A percentile compares a stretch with the other conserved stretches of the same genome.
These are phyloP conservation scores for Dendrobium nobile DNA, from an alignment of 106 monocot species.

Conservation along the genomic window DNA sequence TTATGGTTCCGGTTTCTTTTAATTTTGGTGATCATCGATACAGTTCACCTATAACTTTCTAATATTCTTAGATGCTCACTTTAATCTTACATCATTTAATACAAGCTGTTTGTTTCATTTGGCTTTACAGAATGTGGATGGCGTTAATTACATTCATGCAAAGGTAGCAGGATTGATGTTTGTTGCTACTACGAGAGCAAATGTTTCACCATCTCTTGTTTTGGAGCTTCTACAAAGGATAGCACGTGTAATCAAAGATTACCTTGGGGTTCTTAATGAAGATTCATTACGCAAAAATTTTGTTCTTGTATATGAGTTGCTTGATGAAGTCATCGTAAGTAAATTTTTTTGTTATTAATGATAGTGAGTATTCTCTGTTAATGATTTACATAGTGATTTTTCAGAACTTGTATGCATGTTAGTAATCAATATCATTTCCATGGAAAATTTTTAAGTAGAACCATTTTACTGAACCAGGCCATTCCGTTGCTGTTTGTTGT, in stretches of 20 bases:
- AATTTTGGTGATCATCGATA: neutral
- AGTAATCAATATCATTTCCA: neutral
- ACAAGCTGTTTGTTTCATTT: constrained; percentile 11
- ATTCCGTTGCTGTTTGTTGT: neutral
- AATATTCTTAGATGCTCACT: neutral
- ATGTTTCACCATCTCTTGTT: constrained; percentile 88
- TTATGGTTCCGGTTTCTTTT: neutral
- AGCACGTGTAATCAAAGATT: constrained; percentile 92
- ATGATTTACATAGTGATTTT: neutral
- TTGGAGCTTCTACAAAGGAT: constrained; percentile 95
- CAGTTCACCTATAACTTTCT: neutral
- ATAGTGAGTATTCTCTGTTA: neutral
- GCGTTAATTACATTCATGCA: constrained; percentile 95
- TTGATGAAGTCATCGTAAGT: constrained; percentile 99
- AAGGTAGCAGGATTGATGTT: constrained; percentile 95
- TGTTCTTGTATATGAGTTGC: constrained; percentile 95
- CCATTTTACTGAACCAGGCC: neutral
- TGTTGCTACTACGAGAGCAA: constrained; percentile 88
- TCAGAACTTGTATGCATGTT: neutral
- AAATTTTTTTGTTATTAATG: neutral
- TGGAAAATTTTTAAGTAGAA: neutral
- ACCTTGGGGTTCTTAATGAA: constrained; percentile 98
- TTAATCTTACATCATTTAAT: neutral
- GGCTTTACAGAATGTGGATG: constrained; percentile 78
- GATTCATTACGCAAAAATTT: constrained; percentile 97